A percentile compares a stretch with the other conserved stretches of the same genome.
These are phyloP conservation scores for Sarcocystis neurona DNA, from an alignment of 169 alveolate genomes.

Conservation along the genomic window DNA sequence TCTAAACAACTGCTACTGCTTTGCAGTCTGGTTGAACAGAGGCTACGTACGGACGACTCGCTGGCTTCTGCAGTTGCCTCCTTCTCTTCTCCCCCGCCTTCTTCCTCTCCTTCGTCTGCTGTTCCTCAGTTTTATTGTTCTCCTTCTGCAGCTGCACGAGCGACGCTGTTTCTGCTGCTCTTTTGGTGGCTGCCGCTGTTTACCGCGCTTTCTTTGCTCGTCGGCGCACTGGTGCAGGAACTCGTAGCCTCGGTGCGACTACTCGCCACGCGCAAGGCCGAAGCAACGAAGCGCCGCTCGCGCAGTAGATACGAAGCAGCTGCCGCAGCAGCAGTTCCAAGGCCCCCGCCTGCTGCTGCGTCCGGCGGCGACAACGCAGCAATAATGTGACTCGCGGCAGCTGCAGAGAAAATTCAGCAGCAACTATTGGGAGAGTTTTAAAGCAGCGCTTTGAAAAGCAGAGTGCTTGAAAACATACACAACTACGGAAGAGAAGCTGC, in stretches of 20 bases:
- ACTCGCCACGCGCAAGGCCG: not conserved
- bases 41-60: no score
- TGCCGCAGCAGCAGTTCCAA: no score
- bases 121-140: not conserved
- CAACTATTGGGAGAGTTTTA: no score
- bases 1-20: no score
- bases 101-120: not conserved
- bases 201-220: not conserved
- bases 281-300: not conserved
- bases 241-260: not conserved
- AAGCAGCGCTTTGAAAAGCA: no score
- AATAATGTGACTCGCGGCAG: no score
- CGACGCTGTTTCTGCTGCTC: not conserved
- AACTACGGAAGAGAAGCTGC: no score
- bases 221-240: not conserved
- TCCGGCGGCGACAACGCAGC: no score
- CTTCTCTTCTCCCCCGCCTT: not conserved
- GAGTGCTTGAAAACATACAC: no score
- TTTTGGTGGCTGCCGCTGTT: constrained; percentile 1
- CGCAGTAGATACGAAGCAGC: no score
- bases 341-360: no score
- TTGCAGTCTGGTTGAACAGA: not conserved
- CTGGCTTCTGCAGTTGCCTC: not conserved
- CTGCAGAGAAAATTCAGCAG: no score
- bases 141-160: not conserved